Percentiles rank a stretch among this genome's conserved stretches.
phyloP scores from a whole-genome alignment of 148 eudicot species.

The Rhododendron mucronatum region DNA sequence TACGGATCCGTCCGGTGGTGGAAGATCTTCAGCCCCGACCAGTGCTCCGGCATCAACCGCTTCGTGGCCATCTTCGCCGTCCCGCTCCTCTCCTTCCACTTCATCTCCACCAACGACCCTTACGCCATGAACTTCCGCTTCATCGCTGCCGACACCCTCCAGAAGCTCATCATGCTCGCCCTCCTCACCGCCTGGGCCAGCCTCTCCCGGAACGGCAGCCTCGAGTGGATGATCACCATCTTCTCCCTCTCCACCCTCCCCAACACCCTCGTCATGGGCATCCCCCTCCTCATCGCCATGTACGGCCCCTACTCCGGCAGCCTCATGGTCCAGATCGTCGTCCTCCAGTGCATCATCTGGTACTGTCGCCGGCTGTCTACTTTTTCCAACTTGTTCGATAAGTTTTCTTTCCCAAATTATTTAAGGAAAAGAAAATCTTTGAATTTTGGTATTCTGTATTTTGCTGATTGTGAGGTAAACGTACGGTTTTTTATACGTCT shows the following conservation, averaged over 20 bases:
- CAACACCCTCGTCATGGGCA: constrained; percentile 81
- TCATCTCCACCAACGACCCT: constrained; percentile 65
- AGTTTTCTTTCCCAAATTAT: no score
- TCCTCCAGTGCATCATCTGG: constrained; percentile 75
- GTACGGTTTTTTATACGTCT: no score
- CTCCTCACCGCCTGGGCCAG: constrained; percentile 49
- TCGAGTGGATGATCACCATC: constrained; percentile 72
- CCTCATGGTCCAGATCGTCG: constrained; percentile 73
- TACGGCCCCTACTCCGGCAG: constrained; percentile 52
- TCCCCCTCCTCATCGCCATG: constrained; percentile 70
- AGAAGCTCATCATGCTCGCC: constrained; percentile 53
- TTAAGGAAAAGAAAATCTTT: no score
- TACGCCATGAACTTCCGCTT: constrained; percentile 62
- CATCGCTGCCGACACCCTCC: constrained; percentile 72
- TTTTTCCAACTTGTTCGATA: no score
- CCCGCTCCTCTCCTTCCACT: constrained; percentile 68
- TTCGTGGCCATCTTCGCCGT: constrained; percentile 79
- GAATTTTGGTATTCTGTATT: no score
- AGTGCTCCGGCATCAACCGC: constrained; percentile 81
- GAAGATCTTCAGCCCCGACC: constrained; percentile 80
- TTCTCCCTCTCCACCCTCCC: constrained; percentile 71
- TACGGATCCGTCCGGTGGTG: constrained; percentile 90
- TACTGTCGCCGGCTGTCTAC: no score
- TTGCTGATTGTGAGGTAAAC: no score
- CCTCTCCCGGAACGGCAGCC: constrained; percentile 40